Base-by-base conservation (phyloP, 345 rosid species). In the Lenwebbia sp. region DNA sequence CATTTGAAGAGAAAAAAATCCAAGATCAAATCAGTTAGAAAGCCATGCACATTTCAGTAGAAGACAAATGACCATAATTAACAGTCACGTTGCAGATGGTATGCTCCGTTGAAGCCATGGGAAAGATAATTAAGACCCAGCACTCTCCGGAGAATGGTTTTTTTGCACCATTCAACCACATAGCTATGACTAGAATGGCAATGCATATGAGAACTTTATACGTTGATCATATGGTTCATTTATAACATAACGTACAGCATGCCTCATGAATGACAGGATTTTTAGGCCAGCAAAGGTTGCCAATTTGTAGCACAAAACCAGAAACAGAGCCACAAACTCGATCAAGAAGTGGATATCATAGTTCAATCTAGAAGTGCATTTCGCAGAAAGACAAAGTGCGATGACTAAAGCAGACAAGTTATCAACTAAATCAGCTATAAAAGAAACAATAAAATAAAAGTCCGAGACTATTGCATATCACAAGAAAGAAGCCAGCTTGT, bases 181-280 rank as follows among this genome's bases (percentile, higher is more conserved):
- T 33, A 70, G 78, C 2, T 33, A 70, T 70, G 41, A 65, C 41
- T 7, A 33, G 44, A 33, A 70, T 19, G 47, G 47, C 1, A 5
- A 70, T 33, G 13, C 47, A 33, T 0, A 2, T 0, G 47, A 70
- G 47, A 33, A 33, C 0, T 0, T 70, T 30, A 33, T 0, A 33
- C 13, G 9, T 33, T 17, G 44, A 65, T 30, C 47, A 8, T 70
- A 19, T 0, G 23, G 6, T 70, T 70, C 37, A 33, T 33, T 70
- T 33, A 13, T 19, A 33, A 19, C 19, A 47, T 0, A 33, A 70
- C 0, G 1, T 19, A 70, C 25, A 33, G 25, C 47, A 70, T 70
- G 78, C 4, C 25, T 70, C 78, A 19, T 70, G 78, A 37, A 70
- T 33, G 25, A 70, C 44, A 17, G 25, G 78, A 70, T 65, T 65